Evolutionary conservation across 2,329 filamentous ascomycete species (phyloP), one percentile per base, ranked within the genome.

Genomic region (Claviceps fusiformis): DNA sequence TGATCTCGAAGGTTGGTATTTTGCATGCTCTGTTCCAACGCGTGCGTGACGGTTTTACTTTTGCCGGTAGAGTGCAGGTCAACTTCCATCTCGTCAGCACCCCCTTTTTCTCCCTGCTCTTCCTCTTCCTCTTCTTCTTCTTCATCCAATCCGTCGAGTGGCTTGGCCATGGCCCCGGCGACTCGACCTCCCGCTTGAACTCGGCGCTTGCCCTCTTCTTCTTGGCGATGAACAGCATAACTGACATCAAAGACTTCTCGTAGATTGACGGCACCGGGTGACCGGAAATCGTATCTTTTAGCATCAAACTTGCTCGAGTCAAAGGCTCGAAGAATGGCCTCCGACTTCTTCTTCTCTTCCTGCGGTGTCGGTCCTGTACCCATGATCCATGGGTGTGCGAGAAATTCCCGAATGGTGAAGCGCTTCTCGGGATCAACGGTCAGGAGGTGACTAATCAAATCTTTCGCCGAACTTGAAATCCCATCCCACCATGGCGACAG

Each of bases 401-500:
- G 75, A 73, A 98, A 98, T 65, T 97, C 85, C 57, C 81, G 83
- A 67, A 98, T 98, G 3, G 89, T 91, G 71, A 89, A 98, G 19
- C 93, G 85, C 76, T 95, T 92, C 58, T 95, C 89, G 0, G 93
- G 93, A 62, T 98, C 90, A 57, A 98, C 93, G 0, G 89, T 95
- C 58, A 98, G 74, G 0, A 98, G 80, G 69, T 98, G 93, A 5
- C 87, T 89, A 56, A 98, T 92, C 10, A 98, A 76, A 64, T 98
- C 92, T 69, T 97, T 89, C 0, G 93, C 93, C 3, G 89, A 85
- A 68, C 93, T 90, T 58, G 92, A 96, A 58, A 98, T 97, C 56
- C 96, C 91, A 62, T 98, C 93, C 93, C 93, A 98, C 93, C 93
- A 98, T 0, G 93, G 93, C 3, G 92, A 97, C 47, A 98, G 74